phyloP scores from a whole-genome alignment of 148 eudicot species.

The Polygonum aviculare region DNA sequence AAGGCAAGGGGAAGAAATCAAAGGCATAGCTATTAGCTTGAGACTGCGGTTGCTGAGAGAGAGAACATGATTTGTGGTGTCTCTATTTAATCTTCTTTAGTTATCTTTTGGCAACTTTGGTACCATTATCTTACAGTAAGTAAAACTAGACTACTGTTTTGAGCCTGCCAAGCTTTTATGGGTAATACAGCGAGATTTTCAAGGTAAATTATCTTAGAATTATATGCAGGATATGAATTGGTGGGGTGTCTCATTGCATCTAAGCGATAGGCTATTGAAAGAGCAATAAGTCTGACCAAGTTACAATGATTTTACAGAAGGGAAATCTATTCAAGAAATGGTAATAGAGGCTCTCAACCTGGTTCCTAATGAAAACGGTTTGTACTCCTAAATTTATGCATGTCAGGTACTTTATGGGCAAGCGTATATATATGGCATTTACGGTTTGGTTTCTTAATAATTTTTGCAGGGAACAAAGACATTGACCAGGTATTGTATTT shows the following conservation, averaged over 20 bases:
- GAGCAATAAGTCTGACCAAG: background rate
- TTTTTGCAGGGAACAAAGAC: slow-evolving; percentile 63
- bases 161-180: slow-evolving; percentile 85
- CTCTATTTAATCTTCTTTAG: background rate
- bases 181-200: slow-evolving; percentile 97
- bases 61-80: background rate
- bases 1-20: slow-evolving; percentile 57
- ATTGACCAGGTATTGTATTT: slow-evolving; percentile 63
- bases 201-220: slow-evolving; percentile 48
- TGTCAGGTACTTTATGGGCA: background rate
- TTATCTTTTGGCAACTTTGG: background rate
- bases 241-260: background rate
- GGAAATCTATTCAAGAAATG: slow-evolving; percentile 92
- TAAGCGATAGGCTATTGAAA: background rate
- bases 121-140: background rate
- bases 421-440: background rate
- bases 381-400: slow-evolving; percentile 12
- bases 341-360: slow-evolving; percentile 78
- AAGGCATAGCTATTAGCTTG: slow-evolving; percentile 21
- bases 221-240: background rate
- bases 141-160: background rate
- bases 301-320: slow-evolving; percentile 45
- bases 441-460: slow-evolving; percentile 18
- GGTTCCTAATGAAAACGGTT: slow-evolving; percentile 72
- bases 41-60: background rate